Evolutionary conservation across 805 yeast genomes (phyloP), one percentile per base, ranked within the genome.

Genomic region (Wickerhamiella occidentalis): DNA sequence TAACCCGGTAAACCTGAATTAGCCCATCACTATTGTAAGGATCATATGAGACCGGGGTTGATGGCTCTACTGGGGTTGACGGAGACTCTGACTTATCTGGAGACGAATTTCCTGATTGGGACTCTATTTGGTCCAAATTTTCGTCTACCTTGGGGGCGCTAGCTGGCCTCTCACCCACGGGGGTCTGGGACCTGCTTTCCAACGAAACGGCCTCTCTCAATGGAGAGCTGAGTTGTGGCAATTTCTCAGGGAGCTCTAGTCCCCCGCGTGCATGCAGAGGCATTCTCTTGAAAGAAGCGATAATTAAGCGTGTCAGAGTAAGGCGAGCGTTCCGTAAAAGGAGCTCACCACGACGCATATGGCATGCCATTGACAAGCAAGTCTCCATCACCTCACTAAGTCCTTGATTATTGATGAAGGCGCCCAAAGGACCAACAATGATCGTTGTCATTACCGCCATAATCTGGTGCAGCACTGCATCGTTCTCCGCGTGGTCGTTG

Each of bases 351-450:
- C 96, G 76, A 62, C 88, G 76, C 67, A 85, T 85, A 63, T 92
- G 94, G 60, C 94, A 85, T 1, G 96, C 95, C 64, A 92, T 74
- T 4, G 94, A 81, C 61, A 92, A 74, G 51, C 95, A 85, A 0
- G 96, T 88, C 59, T 90, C 95, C 25, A 88, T 76, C 23, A 87
- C 87, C 61, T 90, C 96, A 54, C 84, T 80, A 52, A 92, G 76
- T 19, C 83, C 80, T 40, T 86, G 86, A 63, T 87, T 90, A 1
- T 90, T 77, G 38, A 90, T 67, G n/a, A 77, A 59, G 23, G 71
- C 72, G 21, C 90, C 82, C 41, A 80, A 68, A 1, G 74, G 73
- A n/a, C 88, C 77, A 18, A 73, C 70, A 13, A 87, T 72, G 13
- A 88, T 72, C 19, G 67, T 63, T 56, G 86, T 90, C 57, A 90